Conservation (phyloP, 148 eudicot species). For the Rhododendron henanense region DNA sequence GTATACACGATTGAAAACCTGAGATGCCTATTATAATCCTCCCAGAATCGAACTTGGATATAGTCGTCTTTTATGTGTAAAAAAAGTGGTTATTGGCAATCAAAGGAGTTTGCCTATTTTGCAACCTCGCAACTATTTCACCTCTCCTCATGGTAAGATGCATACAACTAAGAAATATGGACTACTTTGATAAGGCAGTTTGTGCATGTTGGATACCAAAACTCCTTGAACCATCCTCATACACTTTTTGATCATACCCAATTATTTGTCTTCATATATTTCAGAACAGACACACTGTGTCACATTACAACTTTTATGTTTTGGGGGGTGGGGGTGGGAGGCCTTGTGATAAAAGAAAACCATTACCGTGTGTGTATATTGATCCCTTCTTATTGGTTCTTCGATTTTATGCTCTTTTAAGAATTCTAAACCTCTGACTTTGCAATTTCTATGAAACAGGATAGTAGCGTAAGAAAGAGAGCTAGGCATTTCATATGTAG, state of each 20-base stretch:
- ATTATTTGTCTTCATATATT: background rate
- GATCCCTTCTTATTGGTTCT: background rate
- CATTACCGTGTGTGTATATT: background rate
- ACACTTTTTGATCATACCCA: background rate
- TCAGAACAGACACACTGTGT: background rate
- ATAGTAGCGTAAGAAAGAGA: background rate
- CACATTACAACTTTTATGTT: background rate
- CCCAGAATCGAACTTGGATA: background rate
- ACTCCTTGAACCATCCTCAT: background rate
- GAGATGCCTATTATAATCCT: background rate
- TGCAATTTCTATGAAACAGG: background rate
- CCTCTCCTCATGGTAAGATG: background rate
- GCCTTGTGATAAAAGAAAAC: background rate
- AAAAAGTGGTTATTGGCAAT: background rate
- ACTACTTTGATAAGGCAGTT: background rate
- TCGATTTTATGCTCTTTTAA: background rate
- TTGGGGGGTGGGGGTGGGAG: background rate
- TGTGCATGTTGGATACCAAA: background rate
- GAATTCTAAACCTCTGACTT: background rate
- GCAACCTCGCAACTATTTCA: background rate
- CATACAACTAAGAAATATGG: background rate
- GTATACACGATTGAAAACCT: background rate
- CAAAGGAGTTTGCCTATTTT: background rate
- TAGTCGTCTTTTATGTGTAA: background rate
- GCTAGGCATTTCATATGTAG: background rate